phyloP scores from a whole-genome alignment of 2,329 filamentous ascomycete species.

The Fusarium zealandicum region DNA sequence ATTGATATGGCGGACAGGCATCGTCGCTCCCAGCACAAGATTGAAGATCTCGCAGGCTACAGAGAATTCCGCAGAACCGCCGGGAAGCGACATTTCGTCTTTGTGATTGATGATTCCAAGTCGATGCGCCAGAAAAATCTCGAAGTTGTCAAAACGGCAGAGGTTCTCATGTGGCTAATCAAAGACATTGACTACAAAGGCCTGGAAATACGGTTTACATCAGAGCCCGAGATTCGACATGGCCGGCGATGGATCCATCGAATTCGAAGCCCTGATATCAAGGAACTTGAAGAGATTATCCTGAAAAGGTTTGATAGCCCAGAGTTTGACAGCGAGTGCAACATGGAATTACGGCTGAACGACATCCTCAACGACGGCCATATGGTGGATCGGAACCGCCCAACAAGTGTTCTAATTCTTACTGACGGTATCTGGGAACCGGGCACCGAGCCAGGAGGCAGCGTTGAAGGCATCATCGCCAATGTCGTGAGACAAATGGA shows the following conservation, averaged over 20 bases:
- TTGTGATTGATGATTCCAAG: constrained; percentile 24
- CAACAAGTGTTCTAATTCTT: constrained; percentile 17
- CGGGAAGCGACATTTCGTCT: constrained; percentile 11
- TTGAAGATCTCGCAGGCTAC: constrained; percentile 5
- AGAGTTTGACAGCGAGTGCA: background rate
- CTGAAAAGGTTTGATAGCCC: background rate
- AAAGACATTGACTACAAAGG: background rate
- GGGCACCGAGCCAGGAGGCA: rapidly evolving
- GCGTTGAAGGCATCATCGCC: constrained; percentile 1
- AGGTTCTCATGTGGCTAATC: constrained; percentile 10
- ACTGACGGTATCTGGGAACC: constrained; percentile 21
- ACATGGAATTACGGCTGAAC: constrained; percentile 16
- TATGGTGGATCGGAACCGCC: background rate
- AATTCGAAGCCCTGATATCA: background rate
- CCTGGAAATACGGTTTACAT: constrained; percentile 20
- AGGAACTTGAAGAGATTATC: background rate
- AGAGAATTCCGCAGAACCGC: background rate
- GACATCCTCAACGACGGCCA: background rate
- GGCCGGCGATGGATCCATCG: no score
- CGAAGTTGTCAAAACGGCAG: background rate
- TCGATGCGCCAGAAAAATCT: background rate
- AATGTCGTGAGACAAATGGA: constrained; percentile 4
- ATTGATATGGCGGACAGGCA: background rate
- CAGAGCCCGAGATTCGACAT: background rate
- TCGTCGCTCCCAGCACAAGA: background rate